Evolutionary conservation across 2,329 filamentous ascomycete genomes (phyloP).

Genomic region (Achaetomium macrosporum): DNA sequence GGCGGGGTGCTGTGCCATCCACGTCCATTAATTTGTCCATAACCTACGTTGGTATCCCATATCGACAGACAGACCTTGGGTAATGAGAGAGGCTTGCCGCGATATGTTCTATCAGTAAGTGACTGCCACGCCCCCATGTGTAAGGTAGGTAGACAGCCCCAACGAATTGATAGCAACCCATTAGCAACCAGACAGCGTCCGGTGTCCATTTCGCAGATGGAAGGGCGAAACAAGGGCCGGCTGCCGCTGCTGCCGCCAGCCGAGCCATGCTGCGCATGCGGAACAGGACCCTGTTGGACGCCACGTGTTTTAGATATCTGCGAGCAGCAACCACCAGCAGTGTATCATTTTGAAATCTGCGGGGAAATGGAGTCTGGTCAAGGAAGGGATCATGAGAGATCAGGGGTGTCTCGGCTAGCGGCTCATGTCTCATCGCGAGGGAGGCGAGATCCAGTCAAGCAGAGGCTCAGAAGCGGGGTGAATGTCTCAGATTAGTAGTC

Average conservation of each 20-base stretch:
- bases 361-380: neutral
- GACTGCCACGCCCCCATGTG: too few relatives aligned
- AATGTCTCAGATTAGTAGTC: too few relatives aligned
- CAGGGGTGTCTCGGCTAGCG: neutral
- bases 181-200: too few relatives aligned
- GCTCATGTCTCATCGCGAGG: slow-evolving; percentile 5
- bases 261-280: slow-evolving; percentile 1
- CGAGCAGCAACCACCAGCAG: slow-evolving; percentile 3
- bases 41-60: too few relatives aligned
- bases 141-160: too few relatives aligned
- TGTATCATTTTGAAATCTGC: neutral
- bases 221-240: neutral
- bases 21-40: too few relatives aligned
- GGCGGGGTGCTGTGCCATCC: too few relatives aligned
- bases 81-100: too few relatives aligned
- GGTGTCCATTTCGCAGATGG: neutral
- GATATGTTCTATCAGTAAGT: too few relatives aligned
- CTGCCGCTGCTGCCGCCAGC: neutral
- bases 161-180: too few relatives aligned
- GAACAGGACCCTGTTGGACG: slow-evolving; percentile 15
- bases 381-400: neutral
- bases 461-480: too few relatives aligned
- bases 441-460: slow-evolving; percentile 6
- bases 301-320: slow-evolving; percentile 16
- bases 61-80: too few relatives aligned